Base-by-base conservation (phyloP, 164 flowering plant species). In the Nelumbo lutea region DNA sequence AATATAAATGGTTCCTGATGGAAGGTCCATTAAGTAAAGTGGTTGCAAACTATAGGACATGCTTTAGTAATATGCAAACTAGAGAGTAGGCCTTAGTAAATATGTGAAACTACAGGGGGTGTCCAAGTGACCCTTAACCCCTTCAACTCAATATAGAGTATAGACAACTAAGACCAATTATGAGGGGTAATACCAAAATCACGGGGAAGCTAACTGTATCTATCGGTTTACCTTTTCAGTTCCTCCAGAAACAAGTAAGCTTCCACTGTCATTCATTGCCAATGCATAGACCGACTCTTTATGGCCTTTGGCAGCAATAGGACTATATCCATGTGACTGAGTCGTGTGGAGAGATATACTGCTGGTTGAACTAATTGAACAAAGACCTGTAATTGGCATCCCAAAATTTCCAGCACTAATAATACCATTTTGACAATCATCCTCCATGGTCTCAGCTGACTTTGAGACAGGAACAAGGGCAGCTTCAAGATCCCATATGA, bases 211-310 rank as follows among this genome's bases (percentile, higher is more conserved):
- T 4, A 71, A 69, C 27, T 50, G 67, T 59, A 51, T 62, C 60
- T 5, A 78, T 64, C 66, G 67, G 50, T 59, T 51, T 86, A 92
- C 99, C 97, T 90, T 95, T 76, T 95, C 99, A 68, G 97, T 95
- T 71, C 99, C 99, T 78, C 99, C 99, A 81, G 99, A 95, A 67
- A 92, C 99, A 67, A 95, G 96, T 72, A 89, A 75, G n/a, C 85
- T 86, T 68, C 93, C 96, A 78, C 82, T 80, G 58, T 90, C 96
- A 84, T 92, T 92, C 93, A 88, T 89, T 63, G 96, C 97, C 75
- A 95, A 77, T 68, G 99, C 97, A 83, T 95, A 92, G 52, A 95
- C 99, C 1, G 99, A 92, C 77, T 92, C 97, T 79, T 95, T 95
- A 70, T 95, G 99, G 67, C 99, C 99, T 83, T 95, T 92, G 67